These are phyloP conservation scores for Solanum bukasovii DNA, from an alignment of 257 asterid species.

Conservation along the genomic window DNA sequence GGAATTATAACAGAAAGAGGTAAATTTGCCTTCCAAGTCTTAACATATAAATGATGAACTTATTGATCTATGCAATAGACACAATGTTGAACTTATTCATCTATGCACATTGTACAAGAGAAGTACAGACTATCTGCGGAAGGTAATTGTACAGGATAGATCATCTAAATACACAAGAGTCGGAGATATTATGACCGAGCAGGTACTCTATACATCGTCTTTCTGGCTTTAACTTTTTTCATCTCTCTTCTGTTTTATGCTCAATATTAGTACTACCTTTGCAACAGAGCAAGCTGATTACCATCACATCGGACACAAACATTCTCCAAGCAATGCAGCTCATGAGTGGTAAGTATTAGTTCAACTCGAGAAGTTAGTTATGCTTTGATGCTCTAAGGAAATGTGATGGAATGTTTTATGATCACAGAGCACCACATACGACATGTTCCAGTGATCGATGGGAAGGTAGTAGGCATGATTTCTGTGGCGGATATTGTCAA, in stretches of 20 bases:
- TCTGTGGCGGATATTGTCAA: constrained; percentile 61
- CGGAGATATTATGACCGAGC: constrained; percentile 70
- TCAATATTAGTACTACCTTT: background rate
- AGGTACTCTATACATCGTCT: constrained; percentile 17
- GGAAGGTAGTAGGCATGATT: constrained; percentile 73
- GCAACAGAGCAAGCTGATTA: constrained; percentile 42
- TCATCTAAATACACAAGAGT: constrained; percentile 67
- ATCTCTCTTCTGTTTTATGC: background rate
- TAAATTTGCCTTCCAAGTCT: background rate
- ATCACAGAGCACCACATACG: constrained; percentile 55
- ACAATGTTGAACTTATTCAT: background rate
- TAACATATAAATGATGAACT: background rate
- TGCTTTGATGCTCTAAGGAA: background rate
- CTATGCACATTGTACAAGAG: background rate
- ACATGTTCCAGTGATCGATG: constrained; percentile 73
- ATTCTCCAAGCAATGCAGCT: constrained; percentile 75
- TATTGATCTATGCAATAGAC: background rate
- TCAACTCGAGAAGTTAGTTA: background rate
- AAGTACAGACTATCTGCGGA: constrained; percentile 51
- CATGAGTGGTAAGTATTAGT: constrained; percentile 47
- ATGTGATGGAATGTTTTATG: background rate
- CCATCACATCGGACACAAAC: constrained; percentile 64
- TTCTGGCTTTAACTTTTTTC: background rate
- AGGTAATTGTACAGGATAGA: constrained; percentile 56
- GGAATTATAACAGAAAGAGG: constrained; percentile 84